These are phyloP conservation scores for Aethionema arabicum DNA, from an alignment of 345 rosid genomes.

Conservation along the genomic window DNA sequence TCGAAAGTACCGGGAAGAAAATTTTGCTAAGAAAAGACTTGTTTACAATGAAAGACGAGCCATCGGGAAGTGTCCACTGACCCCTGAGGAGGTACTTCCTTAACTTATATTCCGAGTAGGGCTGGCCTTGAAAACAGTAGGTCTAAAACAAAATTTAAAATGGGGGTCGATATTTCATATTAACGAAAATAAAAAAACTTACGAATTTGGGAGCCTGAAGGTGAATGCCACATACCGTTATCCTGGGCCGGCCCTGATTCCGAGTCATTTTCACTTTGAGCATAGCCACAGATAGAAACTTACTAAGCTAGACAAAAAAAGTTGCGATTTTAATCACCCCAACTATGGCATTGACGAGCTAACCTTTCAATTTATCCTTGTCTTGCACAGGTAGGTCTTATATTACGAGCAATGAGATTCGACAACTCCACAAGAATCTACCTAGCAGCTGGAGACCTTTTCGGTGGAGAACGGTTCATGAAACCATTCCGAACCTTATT, in stretches of 20 bases:
- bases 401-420: slow-evolving; percentile 85
- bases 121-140: too few relatives aligned
- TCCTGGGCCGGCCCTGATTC: too few relatives aligned
- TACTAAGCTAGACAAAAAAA: slow-evolving; percentile 1
- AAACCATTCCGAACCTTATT: slow-evolving; percentile 75
- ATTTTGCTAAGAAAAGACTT: slow-evolving; percentile 75
- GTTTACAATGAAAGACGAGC: slow-evolving; percentile 72
- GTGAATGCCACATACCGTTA: too few relatives aligned
- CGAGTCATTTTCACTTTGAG: slow-evolving; percentile 15
- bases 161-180: too few relatives aligned
- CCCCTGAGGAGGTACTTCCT: slow-evolving; percentile 81
- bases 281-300: slow-evolving; percentile 4
- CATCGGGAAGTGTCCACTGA: slow-evolving; percentile 86
- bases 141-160: too few relatives aligned
- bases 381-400: slow-evolving; percentile 78
- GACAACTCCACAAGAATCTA: slow-evolving; percentile 87
- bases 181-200: too few relatives aligned
- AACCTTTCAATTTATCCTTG: slow-evolving; percentile 26
- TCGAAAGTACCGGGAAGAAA: slow-evolving; percentile 76
- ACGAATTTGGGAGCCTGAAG: too few relatives aligned
- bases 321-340: slow-evolving; percentile 11
- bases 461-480: slow-evolving; percentile 93
- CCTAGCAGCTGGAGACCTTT: slow-evolving; percentile 93
- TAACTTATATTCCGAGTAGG: background rate
- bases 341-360: slow-evolving; percentile 12